Evolutionary conservation across 352 stramenopile genomes (phyloP).

Genomic region (Phytophthora sp.): DNA sequence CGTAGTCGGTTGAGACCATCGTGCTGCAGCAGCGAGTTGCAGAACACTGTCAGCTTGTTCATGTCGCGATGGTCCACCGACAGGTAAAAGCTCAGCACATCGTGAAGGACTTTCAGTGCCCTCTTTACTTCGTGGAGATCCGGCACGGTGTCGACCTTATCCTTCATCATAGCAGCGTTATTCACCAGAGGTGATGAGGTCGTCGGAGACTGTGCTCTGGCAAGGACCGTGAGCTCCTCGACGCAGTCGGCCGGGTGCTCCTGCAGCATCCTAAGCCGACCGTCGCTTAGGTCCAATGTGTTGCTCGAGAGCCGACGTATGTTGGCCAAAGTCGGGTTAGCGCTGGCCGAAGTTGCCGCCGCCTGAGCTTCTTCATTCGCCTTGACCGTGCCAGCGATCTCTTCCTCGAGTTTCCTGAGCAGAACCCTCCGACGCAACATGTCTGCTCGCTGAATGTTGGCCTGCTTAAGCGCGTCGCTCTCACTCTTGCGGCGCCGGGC

Average conservation of each 20-base stretch:
- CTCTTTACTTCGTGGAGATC: constrained; percentile 49
- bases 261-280: constrained; percentile 59
- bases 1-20: constrained; percentile 74
- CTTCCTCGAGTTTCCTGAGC: constrained; percentile 72
- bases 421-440: constrained; percentile 69
- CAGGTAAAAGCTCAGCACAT: constrained; percentile 74
- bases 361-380: constrained; percentile 49
- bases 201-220: constrained; percentile 30
- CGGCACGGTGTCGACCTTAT: constrained; percentile 12
- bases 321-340: constrained; percentile 7
- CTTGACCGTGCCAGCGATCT: constrained; percentile 76
- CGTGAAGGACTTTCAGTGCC: constrained; percentile 68
- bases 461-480: constrained; percentile 63
- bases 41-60: constrained; percentile 85
- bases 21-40: constrained; percentile 80
- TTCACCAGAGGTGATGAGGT: constrained; percentile 9
- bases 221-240: constrained; percentile 60
- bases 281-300: constrained; percentile 49
- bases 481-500: constrained; percentile 71
- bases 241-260: constrained; percentile 67
- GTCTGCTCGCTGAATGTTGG: constrained; percentile 58
- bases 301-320: constrained; percentile 34
- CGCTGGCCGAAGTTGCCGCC: constrained; percentile 17
- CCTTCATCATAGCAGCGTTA: constrained; percentile 15
- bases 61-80: constrained; percentile 75